phyloP scores from a whole-genome alignment of 192 early-diverging fungal genomes.

The Podila epicladia region DNA sequence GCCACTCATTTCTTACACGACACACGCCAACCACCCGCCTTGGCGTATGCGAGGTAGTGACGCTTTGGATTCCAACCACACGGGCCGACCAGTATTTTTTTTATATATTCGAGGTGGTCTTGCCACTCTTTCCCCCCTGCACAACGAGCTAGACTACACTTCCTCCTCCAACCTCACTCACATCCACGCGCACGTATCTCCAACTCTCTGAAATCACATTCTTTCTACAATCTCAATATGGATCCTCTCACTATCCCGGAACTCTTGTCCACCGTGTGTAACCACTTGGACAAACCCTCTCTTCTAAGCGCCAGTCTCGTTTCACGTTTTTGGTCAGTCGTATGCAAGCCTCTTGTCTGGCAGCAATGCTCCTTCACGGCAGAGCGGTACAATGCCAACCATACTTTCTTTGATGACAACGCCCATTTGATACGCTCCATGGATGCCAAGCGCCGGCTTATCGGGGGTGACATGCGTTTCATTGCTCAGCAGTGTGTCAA shows the following conservation, averaged over 20 bases:
- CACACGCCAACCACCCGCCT: no score
- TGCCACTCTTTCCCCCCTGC: no score
- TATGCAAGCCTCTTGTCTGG: conserved; percentile 30
- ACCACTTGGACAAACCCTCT: conserved; percentile 15
- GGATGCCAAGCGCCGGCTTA: conserved; percentile 28
- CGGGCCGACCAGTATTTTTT: no score
- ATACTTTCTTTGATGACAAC: conserved; percentile 26
- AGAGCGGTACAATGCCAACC: conserved; percentile 24
- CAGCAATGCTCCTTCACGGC: conserved; percentile 31
- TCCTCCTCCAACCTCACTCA: neutral
- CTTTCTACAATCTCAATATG: neutral
- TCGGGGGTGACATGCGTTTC: conserved; percentile 37
- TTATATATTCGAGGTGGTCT: no score
- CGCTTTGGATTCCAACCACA: no score
- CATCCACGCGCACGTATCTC: neutral
- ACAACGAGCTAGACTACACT: no score
- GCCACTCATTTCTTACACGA: no score
- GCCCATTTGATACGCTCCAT: conserved; percentile 20
- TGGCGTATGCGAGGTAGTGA: no score
- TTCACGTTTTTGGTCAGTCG: conserved; percentile 7
- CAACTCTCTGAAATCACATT: neutral
- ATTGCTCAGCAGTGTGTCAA: conserved; percentile 42
- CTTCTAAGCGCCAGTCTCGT: conserved; percentile 15
- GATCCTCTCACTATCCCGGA: conserved; percentile 31
- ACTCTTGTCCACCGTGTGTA: conserved; percentile 12